Evolutionary conservation across 2,329 filamentous ascomycete species (phyloP).

Genomic region (Fusarium albidum): DNA sequence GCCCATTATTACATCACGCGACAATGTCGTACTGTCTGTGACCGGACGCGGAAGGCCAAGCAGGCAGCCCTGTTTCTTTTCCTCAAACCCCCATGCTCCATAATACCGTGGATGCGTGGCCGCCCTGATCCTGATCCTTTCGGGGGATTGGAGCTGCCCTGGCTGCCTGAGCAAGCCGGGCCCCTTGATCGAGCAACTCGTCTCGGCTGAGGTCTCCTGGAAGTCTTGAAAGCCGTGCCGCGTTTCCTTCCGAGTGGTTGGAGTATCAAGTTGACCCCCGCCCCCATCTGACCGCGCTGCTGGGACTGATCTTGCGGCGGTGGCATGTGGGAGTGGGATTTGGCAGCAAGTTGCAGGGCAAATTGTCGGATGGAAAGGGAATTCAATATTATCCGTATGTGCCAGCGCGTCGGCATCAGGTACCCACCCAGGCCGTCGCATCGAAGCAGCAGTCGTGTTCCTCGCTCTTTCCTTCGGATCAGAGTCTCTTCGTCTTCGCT

Average conservation of each 20-base stretch:
- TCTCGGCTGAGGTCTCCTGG: conserved; percentile 9
- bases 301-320: conserved; percentile 25
- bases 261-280: conserved; percentile 16
- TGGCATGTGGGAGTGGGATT: conserved; percentile 6
- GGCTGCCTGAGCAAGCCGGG: conserved; percentile 8
- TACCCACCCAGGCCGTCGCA: too few species aligned
- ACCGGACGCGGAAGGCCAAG: conserved; percentile 28
- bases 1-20: conserved; percentile 36
- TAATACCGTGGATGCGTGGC: too few species aligned
- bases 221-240: conserved; percentile 9
- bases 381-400: too few species aligned
- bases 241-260: conserved; percentile 27
- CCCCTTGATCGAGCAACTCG: conserved; percentile 30
- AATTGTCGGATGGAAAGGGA: not conserved
- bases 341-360: not conserved
- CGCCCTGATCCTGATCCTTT: conserved; percentile 5
- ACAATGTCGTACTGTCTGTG: conserved; percentile 32
- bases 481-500: too few species aligned
- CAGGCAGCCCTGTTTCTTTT: conserved; percentile 24
- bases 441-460: too few species aligned
- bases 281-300: conserved; percentile 23
- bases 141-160: not conserved
- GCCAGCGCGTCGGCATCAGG: too few species aligned
- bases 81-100: conserved; percentile 2
- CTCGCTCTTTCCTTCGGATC: too few species aligned